Conservation (phyloP, 306 rosid species). For the Acacia acuminata region DNA sequence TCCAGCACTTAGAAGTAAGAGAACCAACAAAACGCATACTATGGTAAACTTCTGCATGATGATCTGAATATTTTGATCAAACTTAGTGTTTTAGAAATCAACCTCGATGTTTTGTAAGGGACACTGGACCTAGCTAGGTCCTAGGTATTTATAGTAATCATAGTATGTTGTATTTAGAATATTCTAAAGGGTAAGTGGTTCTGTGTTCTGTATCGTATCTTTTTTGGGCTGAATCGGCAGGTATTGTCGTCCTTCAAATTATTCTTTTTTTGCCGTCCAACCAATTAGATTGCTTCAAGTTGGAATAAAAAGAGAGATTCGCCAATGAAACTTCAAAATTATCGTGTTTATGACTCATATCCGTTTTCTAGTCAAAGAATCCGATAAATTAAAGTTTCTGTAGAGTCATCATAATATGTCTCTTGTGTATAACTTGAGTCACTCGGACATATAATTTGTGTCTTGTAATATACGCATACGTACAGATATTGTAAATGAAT, state of each 20-base stretch:
- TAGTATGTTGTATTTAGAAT: background rate
- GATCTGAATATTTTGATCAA: background rate
- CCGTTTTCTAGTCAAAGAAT: background rate
- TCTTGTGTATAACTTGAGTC: background rate
- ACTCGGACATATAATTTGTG: background rate
- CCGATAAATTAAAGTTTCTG: background rate
- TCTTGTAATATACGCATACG: background rate
- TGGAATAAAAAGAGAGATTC: background rate
- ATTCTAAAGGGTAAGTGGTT: conserved; percentile 8
- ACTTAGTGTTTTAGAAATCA: background rate
- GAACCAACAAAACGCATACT: background rate
- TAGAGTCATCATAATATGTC: background rate
- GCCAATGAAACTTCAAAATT: background rate
- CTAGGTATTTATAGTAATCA: background rate
- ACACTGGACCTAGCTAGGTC: background rate
- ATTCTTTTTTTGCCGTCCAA: background rate
- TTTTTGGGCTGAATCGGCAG: background rate
- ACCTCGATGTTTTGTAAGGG: background rate
- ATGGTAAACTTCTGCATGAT: background rate
- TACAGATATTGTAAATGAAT: background rate
- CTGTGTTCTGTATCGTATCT: background rate
- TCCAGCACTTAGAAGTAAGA: conserved; percentile 18
- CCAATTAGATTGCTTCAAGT: background rate
- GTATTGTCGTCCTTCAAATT: background rate
- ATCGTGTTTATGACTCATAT: conserved; percentile 13